Evolutionary conservation across 805 yeast genomes (phyloP).

Genomic region (Cyberlindnera saturnus): DNA sequence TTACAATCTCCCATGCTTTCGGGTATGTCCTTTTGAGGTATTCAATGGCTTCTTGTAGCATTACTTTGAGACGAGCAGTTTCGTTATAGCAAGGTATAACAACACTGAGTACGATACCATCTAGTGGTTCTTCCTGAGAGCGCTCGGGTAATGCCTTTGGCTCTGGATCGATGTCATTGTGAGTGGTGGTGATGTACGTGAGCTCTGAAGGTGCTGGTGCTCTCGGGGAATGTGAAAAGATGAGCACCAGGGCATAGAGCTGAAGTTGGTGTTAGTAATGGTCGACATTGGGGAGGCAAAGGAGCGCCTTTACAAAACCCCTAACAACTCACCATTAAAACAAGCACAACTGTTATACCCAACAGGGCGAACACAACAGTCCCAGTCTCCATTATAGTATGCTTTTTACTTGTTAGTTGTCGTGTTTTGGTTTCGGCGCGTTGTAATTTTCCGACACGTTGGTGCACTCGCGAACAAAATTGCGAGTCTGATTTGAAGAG

Average conservation of each 20-base stretch:
- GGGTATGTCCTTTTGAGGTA: constrained; percentile 37
- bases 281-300: too few relatives aligned
- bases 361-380: too few relatives aligned
- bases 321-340: too few relatives aligned
- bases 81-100: constrained; percentile 96
- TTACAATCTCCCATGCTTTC: constrained; percentile 62
- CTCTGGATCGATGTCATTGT: constrained; percentile 25
- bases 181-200: constrained; percentile 44
- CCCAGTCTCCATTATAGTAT: too few relatives aligned
- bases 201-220: constrained; percentile 46
- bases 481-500: too few relatives aligned
- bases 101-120: constrained; percentile 55
- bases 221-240: constrained; percentile 61
- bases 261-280: background rate
- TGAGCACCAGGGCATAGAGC: constrained; percentile 12
- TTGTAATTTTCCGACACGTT: too few relatives aligned
- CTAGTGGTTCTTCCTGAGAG: constrained; percentile 12
- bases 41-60: constrained; percentile 65
- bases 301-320: too few relatives aligned
- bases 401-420: too few relatives aligned
- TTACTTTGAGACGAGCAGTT: constrained; percentile 56
- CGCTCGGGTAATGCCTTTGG: constrained; percentile 28
- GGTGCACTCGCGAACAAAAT: too few relatives aligned
- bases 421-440: too few relatives aligned
- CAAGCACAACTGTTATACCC: too few relatives aligned